Base-by-base conservation (phyloP, 768 basidiomycete species). In the Suillus ampliporus region DNA sequence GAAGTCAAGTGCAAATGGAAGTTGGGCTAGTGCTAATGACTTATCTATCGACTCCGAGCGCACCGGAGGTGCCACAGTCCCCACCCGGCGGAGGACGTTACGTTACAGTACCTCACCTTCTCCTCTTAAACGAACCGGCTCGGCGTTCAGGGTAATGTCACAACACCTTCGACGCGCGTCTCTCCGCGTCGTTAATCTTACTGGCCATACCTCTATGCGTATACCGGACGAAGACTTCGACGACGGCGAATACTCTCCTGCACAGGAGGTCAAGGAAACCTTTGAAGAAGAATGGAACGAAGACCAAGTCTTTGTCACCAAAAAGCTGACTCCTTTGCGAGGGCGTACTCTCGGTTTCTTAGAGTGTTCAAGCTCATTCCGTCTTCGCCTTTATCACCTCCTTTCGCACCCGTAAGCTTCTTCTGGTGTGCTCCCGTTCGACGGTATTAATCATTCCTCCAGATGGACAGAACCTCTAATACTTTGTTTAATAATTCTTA, bases 381-480 rank as follows among this genome's bases (percentile, higher is more conserved):
- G 97, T 23, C 75, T 84, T 47, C 74, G 80, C 2, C 82, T 95
- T 68, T 91, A 88, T 71, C 79, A 79, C n/a, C 77, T 92, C 57
- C 79, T 99, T 23, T 79, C 89, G 14, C 85, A 87, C 72, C 80
- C 84, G 92, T 97, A 72, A 67, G 93, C 83, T 14, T 61, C 31
- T 40, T 53, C 57, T 57, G 34, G 40, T 35, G 11, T 52, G 7
- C 28, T 61, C 58, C 46, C 31, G 14, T 67, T 34, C 40, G n/a
- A 28, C 28, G 10, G 62, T 26, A 56, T 17, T n/a, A 26, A 48
- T 34, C 58, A 37, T 40, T 28, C 11, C 26, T 62, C 10, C 68
- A 94, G 93, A 63, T 91, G 87, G 84, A 96, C 95, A 19, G 97
- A 99, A 77, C 93, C 93, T 31, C 63, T 80, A 26, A 92, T 98